Evolutionary conservation across 1,139 yeast species (phyloP).

Genomic region (Debaryomyces udenii): DNA sequence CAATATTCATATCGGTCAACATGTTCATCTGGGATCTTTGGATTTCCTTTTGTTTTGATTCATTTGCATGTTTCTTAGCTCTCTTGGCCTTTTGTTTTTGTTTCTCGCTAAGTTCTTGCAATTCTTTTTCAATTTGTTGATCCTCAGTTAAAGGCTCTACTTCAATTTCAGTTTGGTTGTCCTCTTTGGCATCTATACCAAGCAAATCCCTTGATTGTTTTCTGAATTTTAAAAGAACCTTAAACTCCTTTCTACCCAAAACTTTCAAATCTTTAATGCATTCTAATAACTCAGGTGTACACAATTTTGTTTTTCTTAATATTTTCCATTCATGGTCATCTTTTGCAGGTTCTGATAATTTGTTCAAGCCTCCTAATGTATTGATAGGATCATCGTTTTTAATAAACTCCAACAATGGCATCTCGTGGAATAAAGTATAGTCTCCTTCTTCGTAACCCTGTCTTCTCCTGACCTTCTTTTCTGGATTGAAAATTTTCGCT

Average conservation of each 20-base stretch:
- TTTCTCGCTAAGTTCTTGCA: conserved; percentile 70
- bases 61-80: conserved; percentile 81
- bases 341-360: conserved; percentile 52
- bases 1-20: conserved; percentile 91
- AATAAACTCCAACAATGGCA: conserved; percentile 79
- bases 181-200: conserved; percentile 61
- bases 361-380: conserved; percentile 71
- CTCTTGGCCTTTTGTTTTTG: conserved; percentile 72
- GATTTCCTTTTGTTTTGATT: conserved; percentile 83
- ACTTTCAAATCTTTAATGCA: conserved; percentile 92
- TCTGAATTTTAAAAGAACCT: conserved; percentile 83
- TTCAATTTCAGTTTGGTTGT: conserved; percentile 53
- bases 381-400: conserved; percentile 80
- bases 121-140: conserved; percentile 83
- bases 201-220: conserved; percentile 79
- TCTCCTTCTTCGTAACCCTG: conserved; percentile 98
- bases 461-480: conserved; percentile 85
- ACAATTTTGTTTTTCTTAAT: conserved; percentile 69
- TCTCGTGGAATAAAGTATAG: conserved; percentile 71
- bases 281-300: conserved; percentile 75
- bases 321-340: conserved; percentile 74
- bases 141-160: conserved; percentile 82
- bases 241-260: conserved; percentile 90
- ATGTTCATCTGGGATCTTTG: conserved; percentile 94
- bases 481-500: conserved; percentile 93